Evolutionary conservation across 768 basidiomycete species (phyloP), one percentile per base, ranked within the genome.

Genomic region (Russula vinacea): DNA sequence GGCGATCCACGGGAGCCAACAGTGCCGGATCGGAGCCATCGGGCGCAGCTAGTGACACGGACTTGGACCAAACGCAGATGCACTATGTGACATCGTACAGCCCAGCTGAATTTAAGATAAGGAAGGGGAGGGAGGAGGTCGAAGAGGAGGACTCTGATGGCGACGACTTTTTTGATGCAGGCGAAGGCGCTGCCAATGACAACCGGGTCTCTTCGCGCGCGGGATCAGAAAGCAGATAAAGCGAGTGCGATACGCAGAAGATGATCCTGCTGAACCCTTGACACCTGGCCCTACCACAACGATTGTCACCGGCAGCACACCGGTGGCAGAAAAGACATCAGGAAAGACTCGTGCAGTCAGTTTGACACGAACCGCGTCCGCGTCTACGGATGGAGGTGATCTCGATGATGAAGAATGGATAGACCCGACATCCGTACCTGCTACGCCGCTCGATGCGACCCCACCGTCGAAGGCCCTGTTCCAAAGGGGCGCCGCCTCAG

Each of bases 61-160:
- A 59, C 13, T 52, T 77, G 60, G 78, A 88, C 60, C 71, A 78
- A 0, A 40, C 84, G 9, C 83, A 86, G 65, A 76, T 82, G 56
- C 86, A 89, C 70, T 92, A 88, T 64, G 83, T 82, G 24, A 81
- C 79, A 0, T 88, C 93, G 11, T 99, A 98, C 73, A 77, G 82
- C 1, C 75, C 82, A 3, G 66, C 79, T 6, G 92, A 95, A 71
- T 77, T 98, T 39, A n/a, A n/a, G n/a, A n/a, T n/a, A n/a, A n/a
- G n/a, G n/a, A 26, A 22, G 47, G 24, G 22, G 22, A 17, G 22
- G 4, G 22, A 13, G 4, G 11, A 47, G 49, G 24, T 1, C 9
- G 49, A 50, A 5, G 29, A 29, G 29, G 77, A 76, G 5, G 74
- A 77, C 24, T 77, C 71, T 8, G 80, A 81, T 8, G 75, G 71